Conservation (phyloP, 305 asterid genomes). For the Fraxinus floribunda region DNA sequence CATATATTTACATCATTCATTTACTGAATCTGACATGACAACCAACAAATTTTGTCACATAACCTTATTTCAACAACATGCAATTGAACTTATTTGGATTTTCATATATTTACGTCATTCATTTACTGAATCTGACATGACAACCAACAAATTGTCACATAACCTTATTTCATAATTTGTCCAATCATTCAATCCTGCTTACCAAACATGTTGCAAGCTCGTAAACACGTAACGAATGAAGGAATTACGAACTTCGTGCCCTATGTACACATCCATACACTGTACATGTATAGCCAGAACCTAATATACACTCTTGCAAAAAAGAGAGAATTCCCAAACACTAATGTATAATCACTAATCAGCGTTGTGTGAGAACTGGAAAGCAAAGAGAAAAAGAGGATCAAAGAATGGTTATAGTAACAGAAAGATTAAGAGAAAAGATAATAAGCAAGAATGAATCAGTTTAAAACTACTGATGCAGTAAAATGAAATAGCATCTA, state of each 20-base stretch:
- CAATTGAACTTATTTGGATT: not conserved
- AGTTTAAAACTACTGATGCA: slow-evolving; percentile 20
- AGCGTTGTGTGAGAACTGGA: not conserved
- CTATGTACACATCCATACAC: not conserved
- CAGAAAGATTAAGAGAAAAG: slow-evolving; percentile 23
- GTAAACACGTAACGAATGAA: not conserved
- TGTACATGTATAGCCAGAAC: not conserved
- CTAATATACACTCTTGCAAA: not conserved
- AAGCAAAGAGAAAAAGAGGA: not conserved
- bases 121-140: not conserved
- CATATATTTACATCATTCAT: not conserved
- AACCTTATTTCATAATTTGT: not conserved
- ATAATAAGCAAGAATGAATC: slow-evolving; percentile 23
- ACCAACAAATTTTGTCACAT: not conserved
- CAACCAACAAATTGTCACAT: not conserved
- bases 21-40: not conserved
- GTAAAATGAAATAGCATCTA: slow-evolving; percentile 38
- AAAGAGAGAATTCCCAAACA: not conserved
- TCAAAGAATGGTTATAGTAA: slow-evolving; percentile 10
- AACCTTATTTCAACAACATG: not conserved
- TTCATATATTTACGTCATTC: not conserved
- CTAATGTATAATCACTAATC: not conserved
- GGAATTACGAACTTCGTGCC: not conserved
- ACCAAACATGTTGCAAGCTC: not conserved
- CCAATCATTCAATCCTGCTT: not conserved